Percentiles rank a stretch among this genome's conserved stretches.
phyloP scores from a whole-genome alignment of 331 rosid genomes.

The Quercus lobata region DNA sequence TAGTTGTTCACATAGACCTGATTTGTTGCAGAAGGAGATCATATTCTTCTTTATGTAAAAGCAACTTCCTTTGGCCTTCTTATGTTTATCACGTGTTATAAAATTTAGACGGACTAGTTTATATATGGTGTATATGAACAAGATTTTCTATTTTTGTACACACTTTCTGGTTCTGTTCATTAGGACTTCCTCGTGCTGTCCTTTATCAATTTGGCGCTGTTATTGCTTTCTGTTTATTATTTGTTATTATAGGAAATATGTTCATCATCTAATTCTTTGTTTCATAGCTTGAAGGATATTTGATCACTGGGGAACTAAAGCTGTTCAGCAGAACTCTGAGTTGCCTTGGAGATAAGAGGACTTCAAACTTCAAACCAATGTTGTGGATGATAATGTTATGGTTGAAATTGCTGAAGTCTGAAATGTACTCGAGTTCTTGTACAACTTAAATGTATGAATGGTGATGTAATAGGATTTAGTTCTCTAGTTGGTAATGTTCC shows the following conservation, averaged over 20 bases:
- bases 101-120: neutral
- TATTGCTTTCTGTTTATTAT: neutral
- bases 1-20: neutral
- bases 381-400: constrained; percentile 55
- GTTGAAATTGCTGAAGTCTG: constrained; percentile 58
- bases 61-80: neutral
- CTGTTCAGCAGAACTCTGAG: constrained; percentile 36
- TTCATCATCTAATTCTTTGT: constrained; percentile 18
- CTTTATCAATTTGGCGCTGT: neutral
- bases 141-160: neutral
- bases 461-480: constrained; percentile 72
- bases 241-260: neutral
- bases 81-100: neutral
- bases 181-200: no score
- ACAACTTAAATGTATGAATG: constrained; percentile 45
- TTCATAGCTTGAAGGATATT: constrained; percentile 34
- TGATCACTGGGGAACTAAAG: constrained; percentile 31
- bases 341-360: constrained; percentile 36
- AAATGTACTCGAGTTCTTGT: constrained; percentile 50
- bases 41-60: neutral
- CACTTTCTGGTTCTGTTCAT: neutral
- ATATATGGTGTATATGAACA: neutral
- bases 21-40: neutral
- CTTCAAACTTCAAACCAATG: constrained; percentile 30
- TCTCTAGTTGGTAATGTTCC: constrained; percentile 59